phyloP scores from a whole-genome alignment of 768 basidiomycete genomes.

The Pleurotus sapidus region DNA sequence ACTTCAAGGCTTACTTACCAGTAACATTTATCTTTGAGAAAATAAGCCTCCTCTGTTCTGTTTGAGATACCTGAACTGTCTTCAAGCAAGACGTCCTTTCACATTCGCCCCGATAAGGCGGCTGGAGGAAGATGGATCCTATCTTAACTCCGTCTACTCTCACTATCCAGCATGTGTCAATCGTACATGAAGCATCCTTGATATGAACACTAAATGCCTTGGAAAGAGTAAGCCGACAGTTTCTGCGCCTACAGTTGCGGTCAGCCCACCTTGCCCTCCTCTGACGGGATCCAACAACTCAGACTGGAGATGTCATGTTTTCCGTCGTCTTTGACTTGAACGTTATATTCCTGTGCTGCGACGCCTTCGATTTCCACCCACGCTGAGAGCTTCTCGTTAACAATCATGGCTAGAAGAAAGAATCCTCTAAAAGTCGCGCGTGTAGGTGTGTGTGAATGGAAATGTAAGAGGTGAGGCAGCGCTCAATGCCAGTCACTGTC shows the following conservation, averaged over 20 bases:
- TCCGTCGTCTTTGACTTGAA: conserved; percentile 14
- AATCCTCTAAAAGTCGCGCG: too few species aligned
- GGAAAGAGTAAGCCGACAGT: not conserved
- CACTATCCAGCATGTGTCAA: too few species aligned
- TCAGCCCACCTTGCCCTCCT: conserved; percentile 18
- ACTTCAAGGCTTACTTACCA: not conserved
- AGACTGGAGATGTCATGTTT: conserved; percentile 7
- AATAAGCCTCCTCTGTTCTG: not conserved
- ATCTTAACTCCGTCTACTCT: too few species aligned
- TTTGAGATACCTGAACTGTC: not conserved
- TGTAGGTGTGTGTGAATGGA: not conserved
- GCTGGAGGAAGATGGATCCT: too few species aligned
- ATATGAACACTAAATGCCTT: not conserved
- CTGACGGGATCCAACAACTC: conserved; percentile 26
- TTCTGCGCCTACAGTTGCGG: too few species aligned
- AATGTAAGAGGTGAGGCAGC: not conserved
- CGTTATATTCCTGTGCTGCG: conserved; percentile 16
- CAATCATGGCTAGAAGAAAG: not conserved
- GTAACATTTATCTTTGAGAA: conserved; percentile 8
- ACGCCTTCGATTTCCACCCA: conserved; percentile 15
- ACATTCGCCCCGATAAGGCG: too few species aligned
- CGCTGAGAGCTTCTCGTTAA: not conserved
- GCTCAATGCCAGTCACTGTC: too few species aligned
- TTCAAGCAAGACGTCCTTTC: not conserved
- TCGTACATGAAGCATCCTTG: too few species aligned